Evolutionary conservation across 2,329 filamentous ascomycete genomes (phyloP).

Genomic region (Clonostachys sp.): DNA sequence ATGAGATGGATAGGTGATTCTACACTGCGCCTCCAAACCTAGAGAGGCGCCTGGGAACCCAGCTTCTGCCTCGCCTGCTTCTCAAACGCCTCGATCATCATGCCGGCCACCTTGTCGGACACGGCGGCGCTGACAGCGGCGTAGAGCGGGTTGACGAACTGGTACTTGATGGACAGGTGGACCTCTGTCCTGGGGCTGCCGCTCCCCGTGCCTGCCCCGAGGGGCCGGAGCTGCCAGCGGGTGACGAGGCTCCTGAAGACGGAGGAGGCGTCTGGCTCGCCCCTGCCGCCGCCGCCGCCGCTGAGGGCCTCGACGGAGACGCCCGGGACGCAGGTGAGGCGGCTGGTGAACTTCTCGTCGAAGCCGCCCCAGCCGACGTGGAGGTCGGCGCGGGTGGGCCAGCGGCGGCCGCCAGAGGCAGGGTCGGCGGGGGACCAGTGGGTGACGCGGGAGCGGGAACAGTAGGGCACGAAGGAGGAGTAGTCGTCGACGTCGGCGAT

Average conservation of each 20-base stretch:
- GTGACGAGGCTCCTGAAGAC: constrained; percentile 68
- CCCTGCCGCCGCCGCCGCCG: constrained; percentile 49
- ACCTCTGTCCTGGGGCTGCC: constrained; percentile 56
- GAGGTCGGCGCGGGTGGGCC: constrained; percentile 73
- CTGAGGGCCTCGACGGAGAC: constrained; percentile 73
- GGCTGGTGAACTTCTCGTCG: constrained; percentile 77
- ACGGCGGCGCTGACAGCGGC: constrained; percentile 75
- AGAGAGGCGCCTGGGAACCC: too few species aligned
- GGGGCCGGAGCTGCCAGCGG: constrained; percentile 59
- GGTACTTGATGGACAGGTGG: constrained; percentile 70
- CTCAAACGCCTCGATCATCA: constrained; percentile 95
- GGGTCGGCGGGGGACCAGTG: constrained; percentile 57
- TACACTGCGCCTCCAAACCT: too few species aligned
- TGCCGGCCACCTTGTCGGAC: constrained; percentile 75
- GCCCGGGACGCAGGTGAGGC: constrained; percentile 71
- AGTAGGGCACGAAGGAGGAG: constrained; percentile 86
- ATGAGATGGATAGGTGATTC: too few species aligned
- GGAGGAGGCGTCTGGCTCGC: constrained; percentile 32
- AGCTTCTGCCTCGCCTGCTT: constrained; percentile 49
- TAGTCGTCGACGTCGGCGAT: constrained; percentile 89
- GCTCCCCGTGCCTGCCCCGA: constrained; percentile 8
- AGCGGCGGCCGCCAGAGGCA: constrained; percentile 32
- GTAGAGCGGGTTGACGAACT: constrained; percentile 87
- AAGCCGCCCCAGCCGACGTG: constrained; percentile 82
- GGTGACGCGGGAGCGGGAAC: constrained; percentile 72